These are phyloP conservation scores for Cladosporium oxysporum DNA, from an alignment of 2,329 filamentous ascomycete species.

Conservation along the genomic window DNA sequence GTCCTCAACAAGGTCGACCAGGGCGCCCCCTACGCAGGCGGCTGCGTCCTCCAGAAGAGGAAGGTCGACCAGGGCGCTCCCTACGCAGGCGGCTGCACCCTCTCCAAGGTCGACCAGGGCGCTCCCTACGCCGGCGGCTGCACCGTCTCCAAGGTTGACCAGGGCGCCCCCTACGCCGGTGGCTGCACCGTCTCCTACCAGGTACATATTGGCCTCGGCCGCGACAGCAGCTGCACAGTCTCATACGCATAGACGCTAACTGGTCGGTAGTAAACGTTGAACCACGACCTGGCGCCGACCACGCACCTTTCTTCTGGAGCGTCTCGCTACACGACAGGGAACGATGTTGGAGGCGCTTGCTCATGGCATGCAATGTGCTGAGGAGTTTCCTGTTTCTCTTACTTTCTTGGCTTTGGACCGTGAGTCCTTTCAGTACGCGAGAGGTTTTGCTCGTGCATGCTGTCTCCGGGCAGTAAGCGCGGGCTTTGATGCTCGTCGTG, in stretches of 20 bases:
- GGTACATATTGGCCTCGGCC: background rate
- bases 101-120: slow-evolving; percentile 1
- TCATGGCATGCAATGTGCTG: slow-evolving; percentile 1
- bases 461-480: background rate
- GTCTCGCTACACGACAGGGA: background rate
- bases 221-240: slow-evolving; percentile 9
- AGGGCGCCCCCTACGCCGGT: background rate
- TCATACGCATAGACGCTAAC: slow-evolving; percentile 10
- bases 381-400: background rate
- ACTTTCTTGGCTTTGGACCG: background rate
- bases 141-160: slow-evolving; percentile 1
- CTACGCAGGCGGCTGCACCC: background rate
- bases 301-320: background rate
- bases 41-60: background rate
- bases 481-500: background rate
- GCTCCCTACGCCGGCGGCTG: background rate
- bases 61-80: slow-evolving; percentile 3
- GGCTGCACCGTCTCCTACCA: slow-evolving; percentile 15
- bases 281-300: background rate
- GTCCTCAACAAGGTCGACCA: background rate
- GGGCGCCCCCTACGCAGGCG: background rate
- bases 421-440: slow-evolving; percentile 6
- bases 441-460: background rate
- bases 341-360: background rate
- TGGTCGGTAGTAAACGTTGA: background rate